Evolutionary conservation across 78 protist species (phyloP), one percentile per base, ranked within the genome.

Genomic region (Pigoraptor vietnamica): DNA sequence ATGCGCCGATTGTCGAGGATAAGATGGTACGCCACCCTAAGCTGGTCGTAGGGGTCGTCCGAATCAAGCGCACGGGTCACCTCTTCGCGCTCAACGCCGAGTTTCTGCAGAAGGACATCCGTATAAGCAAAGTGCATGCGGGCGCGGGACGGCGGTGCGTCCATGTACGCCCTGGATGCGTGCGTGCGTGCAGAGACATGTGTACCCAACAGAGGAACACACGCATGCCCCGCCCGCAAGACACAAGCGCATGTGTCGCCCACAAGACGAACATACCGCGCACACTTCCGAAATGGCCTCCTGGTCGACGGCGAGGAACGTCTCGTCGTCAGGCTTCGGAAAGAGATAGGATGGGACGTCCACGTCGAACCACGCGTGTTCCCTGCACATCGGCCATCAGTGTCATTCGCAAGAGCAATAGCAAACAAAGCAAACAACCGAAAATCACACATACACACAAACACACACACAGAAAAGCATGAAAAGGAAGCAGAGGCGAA

Each of bases 401-500:
- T n/a, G n/a, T n/a, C n/a, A n/a, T n/a, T n/a, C n/a, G n/a, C n/a
- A n/a, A n/a, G n/a, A n/a, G n/a, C n/a, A 48, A 48, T 48, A 48
- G 67, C 32, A 25, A 14, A 25, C 83, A 79, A 25, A 1, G 83
- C 83, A 14, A 32, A 2, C 86, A 48, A 48, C 67, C 6, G 14
- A 48, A 48, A 48, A 0, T 24, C 84, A 32, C 0, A 32, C 83
- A 98, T 90, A 92, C 96, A 94, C 55, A 21, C 89, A 25, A 98
- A 98, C 39, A 98, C 91, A 36, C 93, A 32, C 1, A 19, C 87
- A 29, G 37, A 79, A 90, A 98, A 98, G 99, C 99, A 98, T 0
- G 97, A 95, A 40, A 97, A 0, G 33, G 86, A 0, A 37, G 1
- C 1, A 67, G 1, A 6, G 23, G 23, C 6, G 83, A 23, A 67